Evolutionary conservation across 257 asterid species (phyloP), one percentile per base, ranked within the genome.

Genomic region (Thymus quinquecostatus): DNA sequence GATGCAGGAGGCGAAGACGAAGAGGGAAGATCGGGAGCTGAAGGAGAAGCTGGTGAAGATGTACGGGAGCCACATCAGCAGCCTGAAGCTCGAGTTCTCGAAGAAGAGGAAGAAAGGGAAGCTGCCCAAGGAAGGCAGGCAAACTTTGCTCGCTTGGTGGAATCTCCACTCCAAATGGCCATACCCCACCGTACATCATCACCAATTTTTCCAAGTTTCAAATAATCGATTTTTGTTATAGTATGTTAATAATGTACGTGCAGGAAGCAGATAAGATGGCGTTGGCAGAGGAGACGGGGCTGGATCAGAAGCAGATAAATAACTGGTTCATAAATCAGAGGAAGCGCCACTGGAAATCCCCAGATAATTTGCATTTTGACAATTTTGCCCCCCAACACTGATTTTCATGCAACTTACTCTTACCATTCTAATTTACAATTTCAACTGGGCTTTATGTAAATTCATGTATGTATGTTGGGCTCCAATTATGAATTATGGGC

Each of bases 21-120:
- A 78, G 75, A 63, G 63, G 3, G 91, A 85, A 49, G 88, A 87
- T 32, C 74, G 83, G 8, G 80, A 84, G 58, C 86, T 92, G 4
- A 92, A 90, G 72, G 91, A 90, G 51, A 81, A 65, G 76, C 89
- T 92, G 3, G 58, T 88, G 41, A 74, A 81, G 0, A 81, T 81
- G 76, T 90, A 84, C 63, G 98, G 98, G 3, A 70, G 88, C 78
- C 95, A 86, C 27, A 82, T 92, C 27, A 80, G 86, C 64, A 80
- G 79, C 47, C 77, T 92, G 9, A 90, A 86, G 64, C 82, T 80
- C 4, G 91, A 86, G 38, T 90, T 92, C 30, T 90, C 97, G 0
- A 92, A 90, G 86, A 90, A 90, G 87, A 92, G 84, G 77, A 92
- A 92, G 95, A 90, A 85, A 79, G 97, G 91, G 2, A 92, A 92